Conservation (phyloP, 345 rosid species). For the Eucalyptus erythrocorys region DNA sequence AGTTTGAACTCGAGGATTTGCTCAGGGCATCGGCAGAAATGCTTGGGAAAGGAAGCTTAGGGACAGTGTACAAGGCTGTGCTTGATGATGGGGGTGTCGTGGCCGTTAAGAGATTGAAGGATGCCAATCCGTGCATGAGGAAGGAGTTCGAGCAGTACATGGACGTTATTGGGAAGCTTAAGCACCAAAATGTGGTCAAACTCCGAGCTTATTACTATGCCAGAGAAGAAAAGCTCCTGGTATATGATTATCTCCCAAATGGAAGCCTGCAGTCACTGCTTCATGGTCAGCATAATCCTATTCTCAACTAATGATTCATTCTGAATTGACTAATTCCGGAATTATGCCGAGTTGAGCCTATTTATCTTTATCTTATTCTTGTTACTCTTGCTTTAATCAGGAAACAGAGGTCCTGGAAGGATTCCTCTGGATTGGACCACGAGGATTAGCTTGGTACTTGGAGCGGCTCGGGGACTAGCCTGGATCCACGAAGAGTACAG, state of each 20-base stretch:
- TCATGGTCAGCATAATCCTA: conserved; percentile 37
- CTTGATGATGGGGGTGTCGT: conserved; percentile 64
- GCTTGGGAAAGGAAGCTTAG: conserved; percentile 91
- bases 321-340: neutral
- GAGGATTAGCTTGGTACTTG: conserved; percentile 75
- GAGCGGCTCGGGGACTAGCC: conserved; percentile 84
- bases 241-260: conserved; percentile 84
- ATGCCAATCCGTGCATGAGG: conserved; percentile 87
- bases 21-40: conserved; percentile 91
- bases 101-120: conserved; percentile 90
- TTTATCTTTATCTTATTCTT: neutral
- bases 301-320: neutral
- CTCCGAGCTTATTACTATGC: conserved; percentile 88
- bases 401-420: conserved; percentile 77
- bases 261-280: conserved; percentile 83
- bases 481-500: conserved; percentile 64
- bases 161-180: conserved; percentile 79
- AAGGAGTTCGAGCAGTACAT: conserved; percentile 89
- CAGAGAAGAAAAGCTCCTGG: conserved; percentile 87
- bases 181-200: conserved; percentile 63
- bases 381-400: conserved; percentile 10
- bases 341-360: neutral
- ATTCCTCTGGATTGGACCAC: conserved; percentile 99
- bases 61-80: conserved; percentile 88
- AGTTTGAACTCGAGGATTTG: conserved; percentile 81